Evolutionary conservation across 2,329 filamentous ascomycete genomes (phyloP).

Genomic region (Pseudogymnoascus sp.): DNA sequence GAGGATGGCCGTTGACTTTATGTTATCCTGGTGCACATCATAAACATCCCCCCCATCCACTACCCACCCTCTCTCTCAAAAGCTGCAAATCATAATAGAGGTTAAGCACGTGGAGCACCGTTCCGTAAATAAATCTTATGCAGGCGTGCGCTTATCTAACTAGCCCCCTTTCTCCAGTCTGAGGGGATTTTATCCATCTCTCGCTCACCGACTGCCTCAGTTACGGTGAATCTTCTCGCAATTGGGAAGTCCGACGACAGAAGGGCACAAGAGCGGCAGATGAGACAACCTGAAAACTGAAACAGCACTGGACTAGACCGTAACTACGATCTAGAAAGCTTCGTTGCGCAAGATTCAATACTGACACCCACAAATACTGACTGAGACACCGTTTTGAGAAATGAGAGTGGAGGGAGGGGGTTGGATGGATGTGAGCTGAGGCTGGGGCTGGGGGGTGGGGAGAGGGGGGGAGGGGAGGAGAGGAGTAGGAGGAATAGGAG

Average conservation of each 20-base stretch:
- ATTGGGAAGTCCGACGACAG: slow-evolving; percentile 2
- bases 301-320: not conserved
- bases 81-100: slow-evolving; percentile 2
- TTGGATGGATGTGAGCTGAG: not conserved
- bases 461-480: not conserved
- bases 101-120: not conserved
- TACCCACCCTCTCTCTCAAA: not conserved
- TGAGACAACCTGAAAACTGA: slow-evolving; percentile 6
- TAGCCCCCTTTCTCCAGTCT: not conserved
- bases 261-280: not conserved
- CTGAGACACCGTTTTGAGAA: slow-evolving; percentile 6
- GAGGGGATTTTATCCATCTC: not conserved
- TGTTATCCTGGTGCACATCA: slow-evolving; percentile 3
- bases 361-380: not conserved
- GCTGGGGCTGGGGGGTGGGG: not conserved
- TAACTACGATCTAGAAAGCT: not conserved
- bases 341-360: slow-evolving; percentile 8
- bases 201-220: slow-evolving; percentile 3
- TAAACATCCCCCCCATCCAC: not conserved
- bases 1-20: slow-evolving; percentile 8
- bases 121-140: slow-evolving; percentile 6
- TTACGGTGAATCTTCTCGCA: slow-evolving; percentile 5
- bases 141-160: slow-evolving; percentile 4
- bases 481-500: not conserved
- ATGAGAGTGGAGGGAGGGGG: not conserved